Base-by-base conservation (phyloP, 2,329 filamentous ascomycete species). In the Neofusicoccum parvum region DNA sequence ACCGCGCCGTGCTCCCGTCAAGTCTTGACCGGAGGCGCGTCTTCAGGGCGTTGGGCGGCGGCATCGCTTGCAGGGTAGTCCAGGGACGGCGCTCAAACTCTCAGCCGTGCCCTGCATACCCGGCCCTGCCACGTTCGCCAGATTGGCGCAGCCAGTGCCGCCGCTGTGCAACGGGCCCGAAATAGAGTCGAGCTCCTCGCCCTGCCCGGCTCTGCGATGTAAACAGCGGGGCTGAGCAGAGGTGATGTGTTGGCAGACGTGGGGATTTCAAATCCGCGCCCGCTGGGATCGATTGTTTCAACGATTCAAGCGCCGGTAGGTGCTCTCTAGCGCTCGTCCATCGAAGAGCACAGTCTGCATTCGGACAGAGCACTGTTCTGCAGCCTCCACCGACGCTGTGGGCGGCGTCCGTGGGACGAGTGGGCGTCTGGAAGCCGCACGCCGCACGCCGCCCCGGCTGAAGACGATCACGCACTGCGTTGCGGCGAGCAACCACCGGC, bases 31-130 rank as follows among this genome's bases (percentile, higher is more conserved):
- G 20, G 51, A 10, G n/a, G 32, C 10, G 37, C 54, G 27, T 14
- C 54, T 46, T 46, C 39, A 46, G 23, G 54, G 27, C 27, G 14
- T 46, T 32, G 54, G 54, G 54, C 54, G 46, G 54, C 20, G 54
- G 39, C 11, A 59, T 34, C 27, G 27, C 14, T 15, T 23, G 32
- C 56, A 48, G 43, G 56, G 56, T 17, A 48, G 37, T 17, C 32
- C 56, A 27, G 37, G 20, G 20, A 15, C 43, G 56, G 43, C 56
- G 43, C 56, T 27, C 45, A 48, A 48, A 34, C 56, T 36, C 39
- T 58, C 32, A 48, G 56, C 56, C 36, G 41, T 41, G 56, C 56
- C 56, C 56, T 60, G 56, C 56, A 60, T 60, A 15, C 32, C 48
- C 43, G 43, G 27, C 53, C 37, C 37, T 60, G 41, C 56, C 54